These are phyloP conservation scores for Kwoniella botswanensis DNA, from an alignment of 768 basidiomycete species.

Conservation along the genomic window DNA sequence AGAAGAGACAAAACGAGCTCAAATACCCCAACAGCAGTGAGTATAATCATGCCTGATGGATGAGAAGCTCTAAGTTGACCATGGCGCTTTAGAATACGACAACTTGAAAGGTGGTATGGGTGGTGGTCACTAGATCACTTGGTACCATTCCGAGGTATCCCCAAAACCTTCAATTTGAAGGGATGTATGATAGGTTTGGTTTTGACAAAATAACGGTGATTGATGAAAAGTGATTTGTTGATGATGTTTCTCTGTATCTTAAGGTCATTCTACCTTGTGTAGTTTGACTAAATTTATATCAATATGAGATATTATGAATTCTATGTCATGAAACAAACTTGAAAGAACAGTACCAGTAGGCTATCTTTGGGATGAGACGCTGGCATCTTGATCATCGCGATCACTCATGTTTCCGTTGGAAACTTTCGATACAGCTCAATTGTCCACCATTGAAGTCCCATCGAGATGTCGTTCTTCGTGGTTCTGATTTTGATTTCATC, in stretches of 20 bases:
- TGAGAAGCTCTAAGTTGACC: not conserved
- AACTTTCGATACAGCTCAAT: too few relatives aligned
- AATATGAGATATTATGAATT: not conserved
- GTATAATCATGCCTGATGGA: constrained; percentile 37
- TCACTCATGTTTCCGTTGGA: too few relatives aligned
- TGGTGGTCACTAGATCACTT: constrained; percentile 1
- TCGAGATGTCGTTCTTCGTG: too few relatives aligned
- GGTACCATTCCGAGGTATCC: not conserved
- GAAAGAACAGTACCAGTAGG: too few relatives aligned
- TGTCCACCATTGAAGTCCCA: too few relatives aligned
- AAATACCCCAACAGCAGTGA: constrained; percentile 62
- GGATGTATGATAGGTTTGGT: not conserved
- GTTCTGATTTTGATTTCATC: too few relatives aligned
- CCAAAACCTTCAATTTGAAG: not conserved
- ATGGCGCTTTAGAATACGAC: constrained; percentile 3
- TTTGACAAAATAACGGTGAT: not conserved
- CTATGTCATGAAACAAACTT: not conserved
- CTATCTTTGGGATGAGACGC: too few relatives aligned
- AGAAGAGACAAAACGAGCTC: constrained; percentile 78
- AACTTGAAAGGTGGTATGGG: constrained; percentile 10
- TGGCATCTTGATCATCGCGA: too few relatives aligned
- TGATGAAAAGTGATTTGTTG: not conserved
- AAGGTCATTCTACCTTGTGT: not conserved
- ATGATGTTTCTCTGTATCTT: not conserved
- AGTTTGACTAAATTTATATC: not conserved